Conservation (phyloP, 108 stramenopile species). For the Nitzschia putrida region DNA sequence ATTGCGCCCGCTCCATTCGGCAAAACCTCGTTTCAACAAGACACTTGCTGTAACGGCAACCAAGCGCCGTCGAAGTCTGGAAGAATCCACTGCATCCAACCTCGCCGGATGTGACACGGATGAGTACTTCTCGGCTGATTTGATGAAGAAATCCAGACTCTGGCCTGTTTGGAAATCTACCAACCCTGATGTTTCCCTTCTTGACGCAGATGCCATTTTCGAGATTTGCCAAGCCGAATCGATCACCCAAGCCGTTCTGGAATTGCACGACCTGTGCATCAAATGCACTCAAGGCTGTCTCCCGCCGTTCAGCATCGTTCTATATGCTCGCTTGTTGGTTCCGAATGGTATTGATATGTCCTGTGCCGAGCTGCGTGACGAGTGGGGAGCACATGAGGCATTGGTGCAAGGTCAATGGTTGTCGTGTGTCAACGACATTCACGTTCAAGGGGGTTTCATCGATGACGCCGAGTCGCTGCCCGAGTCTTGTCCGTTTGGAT, state of each 20-base stretch:
- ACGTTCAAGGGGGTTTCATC: background rate
- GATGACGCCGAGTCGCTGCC: background rate
- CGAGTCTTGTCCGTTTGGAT: conserved; percentile 5
- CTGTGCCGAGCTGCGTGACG: conserved; percentile 26
- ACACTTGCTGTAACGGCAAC: background rate
- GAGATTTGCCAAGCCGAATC: conserved; percentile 29
- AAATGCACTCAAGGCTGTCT: conserved; percentile 22
- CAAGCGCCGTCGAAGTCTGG: background rate
- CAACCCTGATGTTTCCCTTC: background rate
- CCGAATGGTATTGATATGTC: conserved; percentile 20
- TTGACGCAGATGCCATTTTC: conserved; percentile 15
- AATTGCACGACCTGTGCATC: conserved; percentile 21
- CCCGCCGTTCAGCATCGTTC: conserved; percentile 34
- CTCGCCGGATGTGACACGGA: conserved; percentile 19
- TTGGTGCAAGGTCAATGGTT: conserved; percentile 3
- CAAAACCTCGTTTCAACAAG: background rate
- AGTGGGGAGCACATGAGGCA: conserved; percentile 19
- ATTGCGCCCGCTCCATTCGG: background rate
- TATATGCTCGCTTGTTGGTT: conserved; percentile 34
- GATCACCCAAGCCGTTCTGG: conserved; percentile 25
- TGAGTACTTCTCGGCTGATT: conserved; percentile 3
- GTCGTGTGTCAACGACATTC: background rate
- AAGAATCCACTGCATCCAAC: background rate
- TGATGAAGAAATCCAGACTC: conserved; percentile 1
- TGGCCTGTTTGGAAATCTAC: conserved; percentile 33